phyloP scores from a whole-genome alignment of 2,329 filamentous ascomycete species.

The Trichoderma endophyticum region DNA sequence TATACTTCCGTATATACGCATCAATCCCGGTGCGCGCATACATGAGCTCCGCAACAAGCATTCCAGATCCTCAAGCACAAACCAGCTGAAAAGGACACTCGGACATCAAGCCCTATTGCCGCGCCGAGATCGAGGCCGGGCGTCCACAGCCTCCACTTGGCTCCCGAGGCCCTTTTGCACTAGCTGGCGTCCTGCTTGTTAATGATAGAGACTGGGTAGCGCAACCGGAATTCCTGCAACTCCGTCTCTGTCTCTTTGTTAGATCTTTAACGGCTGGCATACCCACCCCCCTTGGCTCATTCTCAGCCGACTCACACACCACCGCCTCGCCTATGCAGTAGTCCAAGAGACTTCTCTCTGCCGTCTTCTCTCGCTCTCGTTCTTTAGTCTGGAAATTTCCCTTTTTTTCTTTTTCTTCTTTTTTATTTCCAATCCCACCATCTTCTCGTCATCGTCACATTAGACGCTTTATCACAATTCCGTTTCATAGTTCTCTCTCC shows the following conservation, averaged over 20 bases:
- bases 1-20: background rate
- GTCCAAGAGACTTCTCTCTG: background rate
- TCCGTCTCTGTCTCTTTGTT: background rate
- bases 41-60: background rate
- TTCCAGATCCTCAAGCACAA: background rate
- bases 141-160: conserved; percentile 13
- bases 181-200: background rate
- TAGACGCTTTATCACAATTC: background rate
- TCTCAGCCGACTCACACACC: conserved; percentile 1
- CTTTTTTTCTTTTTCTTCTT: background rate
- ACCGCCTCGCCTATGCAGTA: background rate
- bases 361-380: background rate
- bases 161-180: conserved; percentile 13
- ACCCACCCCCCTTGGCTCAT: background rate
- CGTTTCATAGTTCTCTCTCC: background rate
- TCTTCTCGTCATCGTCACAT: background rate
- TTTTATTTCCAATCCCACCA: background rate
- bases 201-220: background rate
- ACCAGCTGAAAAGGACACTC: background rate
- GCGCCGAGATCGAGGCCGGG: conserved; percentile 13
- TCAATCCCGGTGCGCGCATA: background rate
- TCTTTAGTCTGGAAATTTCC: background rate
- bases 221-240: background rate
- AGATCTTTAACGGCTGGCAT: background rate
- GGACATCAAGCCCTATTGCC: conserved; percentile 13